Evolutionary conservation across 805 yeast genomes (phyloP).

Genomic region (Clavispora fructus): DNA sequence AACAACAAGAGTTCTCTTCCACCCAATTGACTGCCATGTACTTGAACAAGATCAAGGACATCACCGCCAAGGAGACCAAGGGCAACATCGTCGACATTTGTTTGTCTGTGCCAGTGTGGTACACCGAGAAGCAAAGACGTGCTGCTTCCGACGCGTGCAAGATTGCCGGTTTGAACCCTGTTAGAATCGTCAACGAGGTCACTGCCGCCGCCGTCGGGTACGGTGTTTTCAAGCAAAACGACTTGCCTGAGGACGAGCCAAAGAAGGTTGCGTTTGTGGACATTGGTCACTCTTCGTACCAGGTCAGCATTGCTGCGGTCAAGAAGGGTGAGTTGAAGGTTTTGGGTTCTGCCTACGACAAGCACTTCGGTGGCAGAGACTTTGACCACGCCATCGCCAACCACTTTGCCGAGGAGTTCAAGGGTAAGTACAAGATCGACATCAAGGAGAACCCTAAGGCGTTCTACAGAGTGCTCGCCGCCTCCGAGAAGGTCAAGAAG

Average conservation of each 20-base stretch:
- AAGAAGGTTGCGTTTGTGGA: constrained; percentile 90
- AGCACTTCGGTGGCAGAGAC: constrained; percentile 98
- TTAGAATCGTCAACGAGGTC: constrained; percentile 93
- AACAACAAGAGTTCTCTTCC: constrained; percentile 72
- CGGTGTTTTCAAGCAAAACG: constrained; percentile 93
- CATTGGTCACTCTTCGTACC: constrained; percentile 94
- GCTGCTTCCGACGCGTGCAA: constrained; percentile 92
- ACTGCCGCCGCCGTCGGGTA: constrained; percentile 99
- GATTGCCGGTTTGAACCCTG: constrained; percentile 97
- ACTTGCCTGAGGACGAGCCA: constrained; percentile 90
- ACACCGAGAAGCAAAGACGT: constrained; percentile 93
- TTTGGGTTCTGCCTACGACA: constrained; percentile 87
- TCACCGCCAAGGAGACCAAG: constrained; percentile 77
- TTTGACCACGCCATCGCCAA: constrained; percentile 91
- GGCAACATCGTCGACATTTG: constrained; percentile 80
- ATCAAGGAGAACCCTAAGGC: constrained; percentile 91
- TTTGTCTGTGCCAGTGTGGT: constrained; percentile 96
- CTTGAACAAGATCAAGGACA: constrained; percentile 82
- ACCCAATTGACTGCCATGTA: constrained; percentile 94
- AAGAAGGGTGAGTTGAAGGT: constrained; percentile 95
- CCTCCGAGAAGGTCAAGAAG: constrained; percentile 92
- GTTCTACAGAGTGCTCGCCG: constrained; percentile 83
- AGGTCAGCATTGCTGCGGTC: constrained; percentile 83
- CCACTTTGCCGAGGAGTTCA: constrained; percentile 91
- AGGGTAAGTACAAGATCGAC: constrained; percentile 88